phyloP scores from a whole-genome alignment of 805 yeast species.

The Kodamaea nitidulidarum region DNA sequence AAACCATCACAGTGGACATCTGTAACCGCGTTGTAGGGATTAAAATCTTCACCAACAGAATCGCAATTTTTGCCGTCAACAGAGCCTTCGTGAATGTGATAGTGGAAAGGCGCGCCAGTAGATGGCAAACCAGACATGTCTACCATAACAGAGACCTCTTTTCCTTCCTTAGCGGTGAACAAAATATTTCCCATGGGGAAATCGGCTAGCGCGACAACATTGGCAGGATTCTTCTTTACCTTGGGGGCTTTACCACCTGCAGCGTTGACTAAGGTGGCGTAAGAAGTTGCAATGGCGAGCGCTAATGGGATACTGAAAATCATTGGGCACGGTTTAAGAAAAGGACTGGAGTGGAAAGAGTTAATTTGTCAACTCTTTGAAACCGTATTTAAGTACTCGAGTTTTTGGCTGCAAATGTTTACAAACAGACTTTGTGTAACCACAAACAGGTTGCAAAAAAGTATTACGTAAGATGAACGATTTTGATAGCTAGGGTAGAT shows the following conservation, averaged over 20 bases:
- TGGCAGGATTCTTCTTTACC: conserved; percentile 45
- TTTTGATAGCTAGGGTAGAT: too few species aligned
- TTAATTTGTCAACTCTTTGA: background rate
- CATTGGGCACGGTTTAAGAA: background rate
- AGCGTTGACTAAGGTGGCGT: conserved; percentile 3
- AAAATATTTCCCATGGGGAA: conserved; percentile 51
- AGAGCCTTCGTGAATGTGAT: conserved; percentile 61
- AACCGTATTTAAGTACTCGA: background rate
- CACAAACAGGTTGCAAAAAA: conserved; percentile 1
- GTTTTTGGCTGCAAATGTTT: conserved; percentile 2
- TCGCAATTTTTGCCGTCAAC: conserved; percentile 41
- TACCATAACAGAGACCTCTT: conserved; percentile 60
- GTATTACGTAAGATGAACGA: too few species aligned
- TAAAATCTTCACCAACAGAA: conserved; percentile 52
- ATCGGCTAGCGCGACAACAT: conserved; percentile 54
- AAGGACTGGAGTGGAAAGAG: background rate
- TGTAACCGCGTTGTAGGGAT: conserved; percentile 56
- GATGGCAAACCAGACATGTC: conserved; percentile 68
- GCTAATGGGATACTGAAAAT: conserved; percentile 2
- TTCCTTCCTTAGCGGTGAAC: conserved; percentile 56
- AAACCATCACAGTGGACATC: conserved; percentile 43
- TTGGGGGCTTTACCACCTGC: conserved; percentile 48
- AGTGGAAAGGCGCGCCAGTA: conserved; percentile 62
- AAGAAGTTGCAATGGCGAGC: conserved; percentile 1
- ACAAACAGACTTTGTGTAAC: background rate